Percentiles rank a stretch among this genome's conserved stretches.
Conservation (phyloP, 805 yeast species). For the Debaryomyces maramus region DNA sequence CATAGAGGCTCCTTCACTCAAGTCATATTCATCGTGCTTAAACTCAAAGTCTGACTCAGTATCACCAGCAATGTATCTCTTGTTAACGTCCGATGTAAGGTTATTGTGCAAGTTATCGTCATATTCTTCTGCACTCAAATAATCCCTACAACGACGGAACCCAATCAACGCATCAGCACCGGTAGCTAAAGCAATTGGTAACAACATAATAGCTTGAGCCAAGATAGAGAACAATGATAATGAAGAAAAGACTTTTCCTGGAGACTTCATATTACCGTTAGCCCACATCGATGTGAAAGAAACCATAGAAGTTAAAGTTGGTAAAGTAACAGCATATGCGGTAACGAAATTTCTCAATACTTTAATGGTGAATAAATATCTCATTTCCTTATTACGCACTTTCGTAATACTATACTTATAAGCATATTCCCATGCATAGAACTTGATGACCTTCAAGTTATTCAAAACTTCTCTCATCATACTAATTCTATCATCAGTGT, state of each 20-base stretch:
- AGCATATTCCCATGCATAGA: constrained; percentile 48
- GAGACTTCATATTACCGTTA: constrained; percentile 37
- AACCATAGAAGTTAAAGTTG: constrained; percentile 44
- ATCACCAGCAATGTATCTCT: constrained; percentile 1
- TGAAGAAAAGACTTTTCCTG: constrained; percentile 44
- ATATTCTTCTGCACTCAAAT: constrained; percentile 25
- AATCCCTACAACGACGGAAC: constrained; percentile 28
- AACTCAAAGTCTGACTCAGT: constrained; percentile 5
- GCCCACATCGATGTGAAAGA: constrained; percentile 48
- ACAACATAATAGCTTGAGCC: constrained; percentile 44
- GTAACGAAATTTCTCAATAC: constrained; percentile 42
- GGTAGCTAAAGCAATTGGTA: constrained; percentile 45
- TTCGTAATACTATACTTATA: constrained; percentile 35
- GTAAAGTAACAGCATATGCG: constrained; percentile 45
- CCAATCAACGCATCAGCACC: constrained; percentile 48
- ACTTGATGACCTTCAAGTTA: constrained; percentile 44
- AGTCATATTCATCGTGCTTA: constrained; percentile 2
- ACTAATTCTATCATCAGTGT: constrained; percentile 43
- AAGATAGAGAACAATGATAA: constrained; percentile 42
- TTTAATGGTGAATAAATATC: constrained; percentile 39
- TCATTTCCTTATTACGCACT: constrained; percentile 43
- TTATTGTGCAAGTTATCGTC: constrained; percentile 13
- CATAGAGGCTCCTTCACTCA: neutral
- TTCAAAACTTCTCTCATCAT: constrained; percentile 43
- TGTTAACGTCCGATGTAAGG: constrained; percentile 4